phyloP scores from a whole-genome alignment of 495 filamentous ascomycete species.

The Sordaria brevicollis region DNA sequence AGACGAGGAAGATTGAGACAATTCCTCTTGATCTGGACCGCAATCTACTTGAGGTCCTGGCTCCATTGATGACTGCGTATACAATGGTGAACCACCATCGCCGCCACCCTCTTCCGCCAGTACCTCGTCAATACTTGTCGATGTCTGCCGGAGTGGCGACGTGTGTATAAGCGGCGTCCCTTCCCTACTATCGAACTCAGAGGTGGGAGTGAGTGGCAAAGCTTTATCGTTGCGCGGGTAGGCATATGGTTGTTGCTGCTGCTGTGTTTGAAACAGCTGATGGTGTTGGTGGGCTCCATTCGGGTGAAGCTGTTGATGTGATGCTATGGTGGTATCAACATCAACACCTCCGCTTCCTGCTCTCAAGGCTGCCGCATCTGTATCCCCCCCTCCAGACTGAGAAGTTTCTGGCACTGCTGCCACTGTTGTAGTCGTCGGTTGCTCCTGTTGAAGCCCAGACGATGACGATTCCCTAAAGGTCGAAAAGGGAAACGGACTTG shows the following conservation, averaged over 20 bases:
- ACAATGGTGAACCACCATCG: not conserved
- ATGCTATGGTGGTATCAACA: not conserved
- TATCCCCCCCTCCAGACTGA: not conserved
- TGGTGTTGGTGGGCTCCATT: not conserved
- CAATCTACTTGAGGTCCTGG: not conserved
- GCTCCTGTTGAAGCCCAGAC: not conserved
- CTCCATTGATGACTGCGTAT: not conserved
- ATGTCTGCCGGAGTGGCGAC: not conserved
- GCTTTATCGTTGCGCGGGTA: conserved; percentile 11
- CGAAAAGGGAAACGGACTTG: not conserved
- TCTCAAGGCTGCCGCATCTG: not conserved
- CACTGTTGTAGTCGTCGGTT: not conserved
- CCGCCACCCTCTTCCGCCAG: not conserved
- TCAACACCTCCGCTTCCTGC: not conserved
- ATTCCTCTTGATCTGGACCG: not conserved
- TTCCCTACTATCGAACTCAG: conserved; percentile 20
- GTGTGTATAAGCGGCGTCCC: conserved; percentile 3
- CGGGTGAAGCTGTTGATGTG: not conserved
- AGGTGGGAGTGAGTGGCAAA: conserved; percentile 29
- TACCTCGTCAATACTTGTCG: not conserved
- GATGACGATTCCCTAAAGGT: not conserved
- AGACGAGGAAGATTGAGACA: not conserved
- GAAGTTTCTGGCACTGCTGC: not conserved
- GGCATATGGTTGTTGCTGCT: not conserved
- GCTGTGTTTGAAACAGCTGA: not conserved